Evolutionary conservation across 768 basidiomycete genomes (phyloP), one percentile per base, ranked within the genome.

Genomic region (Rhodotorula diobovata): DNA sequence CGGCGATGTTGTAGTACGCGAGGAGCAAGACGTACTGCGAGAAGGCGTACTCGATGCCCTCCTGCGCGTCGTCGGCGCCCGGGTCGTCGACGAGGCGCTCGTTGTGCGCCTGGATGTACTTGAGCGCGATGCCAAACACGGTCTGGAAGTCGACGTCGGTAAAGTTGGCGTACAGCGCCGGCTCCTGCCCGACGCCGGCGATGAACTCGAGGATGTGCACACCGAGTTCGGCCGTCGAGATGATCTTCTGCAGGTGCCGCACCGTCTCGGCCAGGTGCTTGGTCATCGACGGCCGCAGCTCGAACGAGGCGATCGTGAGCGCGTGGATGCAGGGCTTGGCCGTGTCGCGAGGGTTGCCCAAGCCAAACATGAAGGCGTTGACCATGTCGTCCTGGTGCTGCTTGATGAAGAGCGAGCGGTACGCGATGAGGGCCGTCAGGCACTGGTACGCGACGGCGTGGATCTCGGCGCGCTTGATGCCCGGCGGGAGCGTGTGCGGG

Each of bases 141-240:
- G 90, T 89, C 79, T 90, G 91, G 82, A 88, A 98, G 76, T 98
- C 90, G 58, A 82, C 85, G 73, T 93, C 91, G 6, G 90, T 93
- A 76, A 99, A 90, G 80, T 96, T 98, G 66, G 87, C 87, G 79
- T 93, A 90, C 12, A 98, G 82, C 12, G 85, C 81, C 2, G 86
- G 88, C 23, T 89, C 85, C 3, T 92, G 90, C 7, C 91, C 93
- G 56, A 96, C 85, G 71, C 96, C 88, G 54, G 87, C 85, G 34
- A 98, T 85, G 79, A 98, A 90, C 71, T 90, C 90, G 68, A 98
- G 87, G 79, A 98, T 94, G 79, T 98, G 94, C n/a, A 94, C 89
- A 12, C 93, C 89, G 85, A 97, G 89, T 70, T 88, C 88, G 5
- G 92, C 87, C 64, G 90, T 93, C 1, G 91, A 91, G 88, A 97